Conservation (phyloP, 1,284 basidiomycete genomes). For the Quambalaria eucalypti region DNA sequence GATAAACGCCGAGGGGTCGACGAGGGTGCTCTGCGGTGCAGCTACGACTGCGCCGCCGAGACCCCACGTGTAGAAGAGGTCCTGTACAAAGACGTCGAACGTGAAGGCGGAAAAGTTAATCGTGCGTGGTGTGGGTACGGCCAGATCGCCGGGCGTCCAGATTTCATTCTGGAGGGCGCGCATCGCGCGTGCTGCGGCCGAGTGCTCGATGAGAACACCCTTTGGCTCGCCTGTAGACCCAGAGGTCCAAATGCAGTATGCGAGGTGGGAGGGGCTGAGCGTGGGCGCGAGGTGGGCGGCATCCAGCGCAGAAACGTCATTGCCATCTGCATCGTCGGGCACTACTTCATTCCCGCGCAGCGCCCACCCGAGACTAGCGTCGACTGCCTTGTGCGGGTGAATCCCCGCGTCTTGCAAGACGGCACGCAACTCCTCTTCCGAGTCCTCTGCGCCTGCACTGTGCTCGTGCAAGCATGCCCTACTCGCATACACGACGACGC, state of each 20-base stretch:
- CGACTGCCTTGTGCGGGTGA: no score
- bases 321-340: no score
- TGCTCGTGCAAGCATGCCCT: not conserved
- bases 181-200: slow-evolving; percentile 12
- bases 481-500: slow-evolving; percentile 6
- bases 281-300: not conserved
- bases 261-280: slow-evolving; percentile 8
- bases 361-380: no score
- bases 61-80: slow-evolving; percentile 21
- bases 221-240: slow-evolving; percentile 36
- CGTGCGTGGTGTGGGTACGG: slow-evolving; percentile 11
- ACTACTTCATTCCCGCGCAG: not conserved
- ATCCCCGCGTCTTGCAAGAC: not conserved
- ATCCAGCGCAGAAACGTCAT: no score
- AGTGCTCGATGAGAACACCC: slow-evolving; percentile 18
- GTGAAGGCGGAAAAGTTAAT: slow-evolving; percentile 19
- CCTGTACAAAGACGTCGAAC: slow-evolving; percentile 19
- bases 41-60: slow-evolving; percentile 13
- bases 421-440: not conserved
- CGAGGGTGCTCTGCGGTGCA: not conserved
- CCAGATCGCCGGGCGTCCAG: not conserved
- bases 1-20: not conserved
- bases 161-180: slow-evolving; percentile 12
- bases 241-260: slow-evolving; percentile 38
- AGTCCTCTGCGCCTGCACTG: not conserved